Evolutionary conservation across 1,284 basidiomycete genomes (phyloP).

Genomic region (Xanthoconium separans): DNA sequence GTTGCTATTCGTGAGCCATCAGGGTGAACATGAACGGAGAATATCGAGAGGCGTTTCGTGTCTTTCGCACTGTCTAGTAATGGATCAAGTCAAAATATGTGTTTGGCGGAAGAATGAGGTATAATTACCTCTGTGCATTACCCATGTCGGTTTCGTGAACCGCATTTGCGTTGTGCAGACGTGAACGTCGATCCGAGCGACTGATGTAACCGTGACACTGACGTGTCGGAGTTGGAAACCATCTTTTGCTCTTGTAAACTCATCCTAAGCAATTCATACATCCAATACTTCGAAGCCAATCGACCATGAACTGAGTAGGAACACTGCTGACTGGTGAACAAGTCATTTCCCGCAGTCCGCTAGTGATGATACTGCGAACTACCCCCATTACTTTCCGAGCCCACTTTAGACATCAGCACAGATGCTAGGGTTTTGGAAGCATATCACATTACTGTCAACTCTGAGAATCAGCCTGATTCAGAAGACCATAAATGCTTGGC

Average conservation of each 20-base stretch:
- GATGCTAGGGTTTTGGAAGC: not conserved
- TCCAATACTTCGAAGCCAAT: too few relatives aligned
- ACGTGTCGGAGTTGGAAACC: too few relatives aligned
- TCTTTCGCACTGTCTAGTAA: constrained; percentile 32
- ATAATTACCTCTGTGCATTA: constrained; percentile 45
- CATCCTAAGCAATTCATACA: too few relatives aligned
- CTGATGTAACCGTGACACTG: not conserved
- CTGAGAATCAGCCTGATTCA: not conserved
- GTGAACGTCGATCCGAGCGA: too few relatives aligned
- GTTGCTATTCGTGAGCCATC: constrained; percentile 90
- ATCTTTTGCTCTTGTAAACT: too few relatives aligned
- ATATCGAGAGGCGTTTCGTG: constrained; percentile 83
- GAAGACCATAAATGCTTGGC: too few relatives aligned
- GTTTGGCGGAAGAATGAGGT: not conserved
- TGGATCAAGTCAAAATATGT: not conserved
- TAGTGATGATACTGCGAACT: too few relatives aligned
- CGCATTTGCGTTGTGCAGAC: constrained; percentile 37
- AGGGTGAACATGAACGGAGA: constrained; percentile 92
- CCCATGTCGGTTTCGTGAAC: constrained; percentile 59
- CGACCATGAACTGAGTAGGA: too few relatives aligned
- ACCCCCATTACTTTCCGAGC: not conserved
- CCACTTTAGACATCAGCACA: not conserved
- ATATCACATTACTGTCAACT: not conserved
- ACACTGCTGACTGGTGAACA: too few relatives aligned
- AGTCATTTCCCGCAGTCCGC: too few relatives aligned